Evolutionary conservation across 768 basidiomycete species (phyloP).

Genomic region (Rhodotorula kratochvilovae): DNA sequence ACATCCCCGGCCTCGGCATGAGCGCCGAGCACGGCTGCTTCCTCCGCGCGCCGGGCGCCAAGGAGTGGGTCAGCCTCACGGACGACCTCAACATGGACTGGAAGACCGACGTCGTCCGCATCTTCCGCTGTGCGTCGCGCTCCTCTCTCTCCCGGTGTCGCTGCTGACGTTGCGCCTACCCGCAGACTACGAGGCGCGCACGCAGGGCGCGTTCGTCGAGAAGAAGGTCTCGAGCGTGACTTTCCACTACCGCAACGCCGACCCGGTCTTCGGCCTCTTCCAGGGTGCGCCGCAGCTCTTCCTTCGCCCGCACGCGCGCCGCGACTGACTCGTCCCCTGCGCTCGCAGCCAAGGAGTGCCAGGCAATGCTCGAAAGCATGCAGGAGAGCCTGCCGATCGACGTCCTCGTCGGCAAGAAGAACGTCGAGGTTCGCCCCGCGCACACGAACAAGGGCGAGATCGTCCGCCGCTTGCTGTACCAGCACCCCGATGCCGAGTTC

Average conservation of each 20-base stretch:
- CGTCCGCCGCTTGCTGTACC: constrained; percentile 86
- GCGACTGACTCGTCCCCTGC: not conserved
- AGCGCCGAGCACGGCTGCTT: constrained; percentile 95
- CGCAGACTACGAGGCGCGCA: constrained; percentile 56
- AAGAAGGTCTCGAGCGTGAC: constrained; percentile 95
- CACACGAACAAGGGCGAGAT: constrained; percentile 99
- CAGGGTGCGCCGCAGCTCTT: constrained; percentile 3
- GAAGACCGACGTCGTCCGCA: constrained; percentile 91
- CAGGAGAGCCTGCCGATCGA: constrained; percentile 92
- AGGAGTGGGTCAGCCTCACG: constrained; percentile 83
- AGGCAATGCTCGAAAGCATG: constrained; percentile 92
- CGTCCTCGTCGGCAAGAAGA: constrained; percentile 78
- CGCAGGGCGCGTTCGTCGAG: constrained; percentile 93
- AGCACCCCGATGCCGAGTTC: constrained; percentile 89
- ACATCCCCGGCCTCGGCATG: constrained; percentile 76
- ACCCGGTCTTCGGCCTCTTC: constrained; percentile 92
- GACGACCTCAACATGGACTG: constrained; percentile 90
- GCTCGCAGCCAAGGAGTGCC: constrained; percentile 84
- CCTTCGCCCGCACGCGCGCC: not conserved
- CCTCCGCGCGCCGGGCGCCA: constrained; percentile 65
- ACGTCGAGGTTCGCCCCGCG: constrained; percentile 89
- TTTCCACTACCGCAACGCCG: constrained; percentile 89
- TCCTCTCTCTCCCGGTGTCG: too few relatives aligned
- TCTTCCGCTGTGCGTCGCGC: constrained; percentile 68
- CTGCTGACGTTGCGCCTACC: too few relatives aligned